A percentile compares a stretch with the other conserved stretches of the same genome.
These are phyloP conservation scores for Colletotrichum filicis DNA, from an alignment of 2,329 filamentous ascomycete genomes.

Conservation along the genomic window DNA sequence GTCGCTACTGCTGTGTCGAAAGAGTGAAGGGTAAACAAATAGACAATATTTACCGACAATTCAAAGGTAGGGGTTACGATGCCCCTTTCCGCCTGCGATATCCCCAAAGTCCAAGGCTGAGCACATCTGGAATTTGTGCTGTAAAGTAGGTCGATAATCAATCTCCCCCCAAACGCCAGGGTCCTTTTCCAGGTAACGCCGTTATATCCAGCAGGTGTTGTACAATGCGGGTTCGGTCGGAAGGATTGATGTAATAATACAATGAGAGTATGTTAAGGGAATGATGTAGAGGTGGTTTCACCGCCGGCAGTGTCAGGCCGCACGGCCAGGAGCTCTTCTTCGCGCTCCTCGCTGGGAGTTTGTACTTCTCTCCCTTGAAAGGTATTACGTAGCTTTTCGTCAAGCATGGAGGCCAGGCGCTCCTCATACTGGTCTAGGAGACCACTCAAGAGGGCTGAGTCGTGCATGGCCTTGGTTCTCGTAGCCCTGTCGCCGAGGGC, in stretches of 20 bases:
- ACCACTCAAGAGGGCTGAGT: slow-evolving; percentile 66
- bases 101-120: not conserved
- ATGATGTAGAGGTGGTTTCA: slow-evolving; percentile 36
- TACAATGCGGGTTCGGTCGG: slow-evolving; percentile 4
- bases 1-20: not conserved
- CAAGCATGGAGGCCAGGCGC: slow-evolving; percentile 75
- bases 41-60: not conserved
- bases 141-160: not conserved
- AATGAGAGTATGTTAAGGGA: slow-evolving; percentile 36
- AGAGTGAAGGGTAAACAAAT: not conserved
- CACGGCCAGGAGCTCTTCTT: slow-evolving; percentile 43
- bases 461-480: slow-evolving; percentile 65
- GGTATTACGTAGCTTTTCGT: slow-evolving; percentile 73
- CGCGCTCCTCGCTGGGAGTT: slow-evolving; percentile 47
- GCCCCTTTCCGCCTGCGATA: not conserved
- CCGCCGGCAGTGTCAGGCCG: slow-evolving; percentile 16
- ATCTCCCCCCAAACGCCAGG: slow-evolving; percentile 18
- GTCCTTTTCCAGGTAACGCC: slow-evolving; percentile 14
- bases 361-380: slow-evolving; percentile 45
- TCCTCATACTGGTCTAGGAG: slow-evolving; percentile 82
- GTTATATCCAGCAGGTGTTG: slow-evolving; percentile 19
- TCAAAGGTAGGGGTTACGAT: not conserved
- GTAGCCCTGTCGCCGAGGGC: slow-evolving; percentile 68
- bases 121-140: not conserved
- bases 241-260: slow-evolving; percentile 5